Percentiles rank a stretch among this genome's conserved stretches.
Conservation (phyloP, 352 stramenopile species). For the Globisporangium barbulae region DNA sequence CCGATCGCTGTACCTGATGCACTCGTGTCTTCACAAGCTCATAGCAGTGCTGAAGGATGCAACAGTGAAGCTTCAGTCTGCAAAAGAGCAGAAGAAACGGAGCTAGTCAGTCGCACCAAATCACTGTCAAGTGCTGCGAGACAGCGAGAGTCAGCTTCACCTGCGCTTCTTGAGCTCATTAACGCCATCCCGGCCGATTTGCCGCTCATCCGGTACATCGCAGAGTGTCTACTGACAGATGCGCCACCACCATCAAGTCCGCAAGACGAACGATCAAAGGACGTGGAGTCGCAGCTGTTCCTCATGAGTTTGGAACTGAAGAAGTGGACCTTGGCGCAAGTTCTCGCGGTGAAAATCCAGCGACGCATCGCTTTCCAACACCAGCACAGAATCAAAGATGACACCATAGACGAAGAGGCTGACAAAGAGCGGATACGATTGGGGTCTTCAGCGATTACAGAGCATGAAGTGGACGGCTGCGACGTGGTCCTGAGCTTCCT, state of each 20-base stretch:
- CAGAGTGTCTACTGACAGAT: slow-evolving; percentile 15
- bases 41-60: neutral
- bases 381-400: neutral
- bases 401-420: neutral
- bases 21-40: neutral
- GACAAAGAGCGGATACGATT: neutral
- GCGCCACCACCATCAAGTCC: neutral
- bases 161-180: neutral
- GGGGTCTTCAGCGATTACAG: neutral
- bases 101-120: neutral
- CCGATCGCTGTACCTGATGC: neutral
- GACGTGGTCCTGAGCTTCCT: slow-evolving; percentile 17
- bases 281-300: slow-evolving; percentile 26
- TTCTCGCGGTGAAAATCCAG: slow-evolving; percentile 26
- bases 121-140: neutral
- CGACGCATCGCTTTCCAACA: slow-evolving; percentile 7
- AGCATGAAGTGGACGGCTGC: neutral
- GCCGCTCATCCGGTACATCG: slow-evolving; percentile 20
- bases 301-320: slow-evolving; percentile 19
- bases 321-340: slow-evolving; percentile 26
- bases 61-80: neutral
- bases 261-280: neutral
- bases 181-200: slow-evolving; percentile 12
- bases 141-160: neutral
- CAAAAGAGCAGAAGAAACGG: neutral